Evolutionary conservation across 2,329 filamentous ascomycete species (phyloP), one percentile per base, ranked within the genome.

Genomic region (Chaetomiaceae sp.): DNA sequence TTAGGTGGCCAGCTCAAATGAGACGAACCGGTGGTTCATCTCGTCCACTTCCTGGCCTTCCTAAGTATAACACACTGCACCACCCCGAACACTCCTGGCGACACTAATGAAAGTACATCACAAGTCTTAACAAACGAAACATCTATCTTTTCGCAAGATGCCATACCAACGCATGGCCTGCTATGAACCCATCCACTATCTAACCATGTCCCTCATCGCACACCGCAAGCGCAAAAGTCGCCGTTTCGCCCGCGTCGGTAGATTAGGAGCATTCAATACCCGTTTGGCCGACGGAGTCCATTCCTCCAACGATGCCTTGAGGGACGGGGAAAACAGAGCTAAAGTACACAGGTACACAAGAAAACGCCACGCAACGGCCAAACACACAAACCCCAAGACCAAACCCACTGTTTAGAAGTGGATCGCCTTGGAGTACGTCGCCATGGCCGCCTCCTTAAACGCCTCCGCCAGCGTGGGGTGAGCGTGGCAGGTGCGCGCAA

Each of bases 371-470:
- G 37, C 30, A n/a, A 58, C 22, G 47, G 47, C 30, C 54, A 58
- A 52, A 54, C 48, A 52, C 48, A 45, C 53, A 39, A 53, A 45
- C 39, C 38, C 42, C 40, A 37, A 22, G 37, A 26, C 34, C 14
- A 22, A 22, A 49, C 27, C 48, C 34, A 26, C 20, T 22, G 2
- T 44, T 70, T 86, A 98, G 71, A 86, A 95, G 75, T 98, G 93
- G 67, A 98, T 95, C 57, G 93, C 84, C 76, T 95, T 93, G 62
- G 83, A 81, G 74, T 95, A 89, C 41, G 91, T 96, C 53, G 88
- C 87, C 93, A 98, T 97, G 59, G 93, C 93, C 62, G 93, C 93
- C 80, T 98, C 93, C 79, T 98, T 98, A 80, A 98, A 97, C 36
- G 93, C 93, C 75, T 98, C 93, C 19, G 91, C 83, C 50, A 98